Base-by-base conservation (phyloP, 164 flowering plant species). In the Aristolochia fimbriata region DNA sequence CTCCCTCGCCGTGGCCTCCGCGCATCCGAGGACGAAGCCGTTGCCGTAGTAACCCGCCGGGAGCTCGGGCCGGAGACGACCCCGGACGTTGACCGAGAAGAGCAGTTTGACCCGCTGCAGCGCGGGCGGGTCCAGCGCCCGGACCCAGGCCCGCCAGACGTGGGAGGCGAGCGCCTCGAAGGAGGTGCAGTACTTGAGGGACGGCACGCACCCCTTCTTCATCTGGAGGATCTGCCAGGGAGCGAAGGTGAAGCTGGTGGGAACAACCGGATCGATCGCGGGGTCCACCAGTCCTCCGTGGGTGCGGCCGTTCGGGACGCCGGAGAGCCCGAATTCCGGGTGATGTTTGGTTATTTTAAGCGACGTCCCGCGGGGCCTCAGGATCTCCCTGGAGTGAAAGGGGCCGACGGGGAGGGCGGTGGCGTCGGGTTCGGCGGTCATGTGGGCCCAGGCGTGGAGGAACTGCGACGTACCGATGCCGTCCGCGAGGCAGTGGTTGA, bases 91-190 rank as follows among this genome's bases (percentile, higher is more conserved):
- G 22, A 79, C 81, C 1, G 96, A 87, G 76, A 92, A 92, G 0
- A 92, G 80, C n/a, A 92, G 96, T 69, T 89, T 92, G 19, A 83
- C 84, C 2, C 46, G 50, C 22, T 68, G 66, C 1, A 72, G 62
- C 0, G 74, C 70, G 1, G 80, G 68, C 22, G 77, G 70, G 53
- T 65, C 75, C 17, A 92, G 74, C 0, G 97, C 66, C 30, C 70
- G 64, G 27, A 78, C 84, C 98, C 98, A 92, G 2, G 78, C 73
- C 2, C 86, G 86, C 98, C 98, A 92, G 63, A 90, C 83, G 79
- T 92, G 98, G 1, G 88, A 59, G 0, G 98, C 96, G 0, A 92
- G 74, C 17, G 80, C 82, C 64, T 92, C 98, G 57, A 92, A 92
- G 46, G 91, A 72, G 67, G 96, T 89, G 83, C 93, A n/a, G n/a